Conservation (phyloP, 257 asterid species). For the Solanum etuberosum region DNA sequence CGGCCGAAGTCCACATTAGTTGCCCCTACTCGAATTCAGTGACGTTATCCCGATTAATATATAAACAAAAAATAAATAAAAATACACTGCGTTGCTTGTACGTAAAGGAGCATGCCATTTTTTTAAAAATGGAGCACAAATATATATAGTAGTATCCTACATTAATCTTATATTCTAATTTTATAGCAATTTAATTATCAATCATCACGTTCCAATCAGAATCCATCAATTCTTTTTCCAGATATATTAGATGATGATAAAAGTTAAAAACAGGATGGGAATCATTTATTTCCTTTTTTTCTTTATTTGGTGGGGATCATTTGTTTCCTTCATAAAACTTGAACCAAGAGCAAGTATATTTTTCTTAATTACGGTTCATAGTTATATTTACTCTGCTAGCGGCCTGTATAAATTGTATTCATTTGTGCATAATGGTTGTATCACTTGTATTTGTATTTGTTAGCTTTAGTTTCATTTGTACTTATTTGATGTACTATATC, state of each 20-base stretch:
- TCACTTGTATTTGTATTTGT: too few species aligned
- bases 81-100: not conserved
- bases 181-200: not conserved
- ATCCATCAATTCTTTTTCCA: too few species aligned
- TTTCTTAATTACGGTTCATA: too few species aligned
- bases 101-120: not conserved
- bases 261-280: too few species aligned
- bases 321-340: too few species aligned
- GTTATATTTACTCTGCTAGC: not conserved
- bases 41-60: not conserved
- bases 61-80: not conserved
- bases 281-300: too few species aligned
- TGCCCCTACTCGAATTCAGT: not conserved
- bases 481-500: not conserved
- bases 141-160: not conserved
- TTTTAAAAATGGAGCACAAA: not conserved
- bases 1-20: not conserved
- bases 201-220: not conserved
- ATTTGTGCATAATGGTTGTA: too few species aligned
- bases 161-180: not conserved
- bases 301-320: too few species aligned
- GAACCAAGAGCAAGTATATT: too few species aligned
- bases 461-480: too few species aligned
- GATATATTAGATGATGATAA: too few species aligned
- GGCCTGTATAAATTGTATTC: too few species aligned